phyloP scores from a whole-genome alignment of 2,329 filamentous ascomycete species.

The Tolypocladium ovalisporum region DNA sequence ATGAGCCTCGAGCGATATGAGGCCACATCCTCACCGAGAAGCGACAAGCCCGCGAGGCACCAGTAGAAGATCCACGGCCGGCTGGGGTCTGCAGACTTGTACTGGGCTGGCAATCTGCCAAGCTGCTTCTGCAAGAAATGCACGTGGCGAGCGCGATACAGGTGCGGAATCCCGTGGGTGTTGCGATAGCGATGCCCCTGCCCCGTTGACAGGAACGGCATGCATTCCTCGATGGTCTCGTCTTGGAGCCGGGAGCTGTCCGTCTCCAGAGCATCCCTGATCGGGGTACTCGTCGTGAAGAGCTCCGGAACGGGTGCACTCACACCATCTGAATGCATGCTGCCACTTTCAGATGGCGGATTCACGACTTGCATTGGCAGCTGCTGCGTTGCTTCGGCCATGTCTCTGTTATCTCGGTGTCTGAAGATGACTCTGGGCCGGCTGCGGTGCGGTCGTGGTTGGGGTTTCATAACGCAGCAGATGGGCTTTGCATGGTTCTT shows the following conservation, averaged over 20 bases:
- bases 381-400: slow-evolving; percentile 4
- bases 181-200: slow-evolving; percentile 49
- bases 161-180: slow-evolving; percentile 58
- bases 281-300: slow-evolving; percentile 46
- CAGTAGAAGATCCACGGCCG: slow-evolving; percentile 94
- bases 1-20: slow-evolving; percentile 60
- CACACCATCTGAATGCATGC: background rate
- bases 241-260: slow-evolving; percentile 58
- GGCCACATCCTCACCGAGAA: slow-evolving; percentile 64
- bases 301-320: slow-evolving; percentile 35
- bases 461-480: slow-evolving; percentile 18
- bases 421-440: slow-evolving; percentile 22
- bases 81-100: slow-evolving; percentile 70
- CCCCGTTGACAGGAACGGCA: slow-evolving; percentile 51
- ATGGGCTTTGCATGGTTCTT: slow-evolving; percentile 9
- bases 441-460: slow-evolving; percentile 13
- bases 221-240: slow-evolving; percentile 54
- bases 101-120: slow-evolving; percentile 54
- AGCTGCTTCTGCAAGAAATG: slow-evolving; percentile 51
- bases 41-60: slow-evolving; percentile 64
- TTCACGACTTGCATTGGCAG: slow-evolving; percentile 3
- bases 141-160: slow-evolving; percentile 55
- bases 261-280: slow-evolving; percentile 57
- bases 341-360: background rate
- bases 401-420: slow-evolving; percentile 11